Conservation (phyloP, 176 grass and related monocot species). For the Aegilops longissima region DNA sequence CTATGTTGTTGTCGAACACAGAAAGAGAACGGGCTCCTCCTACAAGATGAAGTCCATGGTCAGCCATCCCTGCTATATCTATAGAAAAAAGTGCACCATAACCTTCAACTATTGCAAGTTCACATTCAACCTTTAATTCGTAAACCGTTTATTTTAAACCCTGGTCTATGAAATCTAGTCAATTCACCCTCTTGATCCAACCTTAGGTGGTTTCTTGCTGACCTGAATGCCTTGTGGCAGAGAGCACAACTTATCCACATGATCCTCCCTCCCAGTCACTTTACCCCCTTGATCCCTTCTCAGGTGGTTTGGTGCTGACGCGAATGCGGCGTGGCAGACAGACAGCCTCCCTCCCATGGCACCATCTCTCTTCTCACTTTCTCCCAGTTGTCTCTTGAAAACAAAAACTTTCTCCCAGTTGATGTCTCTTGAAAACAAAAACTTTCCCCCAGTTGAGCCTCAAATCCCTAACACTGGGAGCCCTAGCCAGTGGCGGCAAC, state of each 20-base stretch:
- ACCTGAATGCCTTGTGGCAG: not conserved
- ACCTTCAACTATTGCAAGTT: not conserved
- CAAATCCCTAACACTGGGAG: not conserved
- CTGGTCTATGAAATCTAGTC: not conserved
- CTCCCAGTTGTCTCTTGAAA: not conserved
- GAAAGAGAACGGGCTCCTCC: conserved; percentile 85
- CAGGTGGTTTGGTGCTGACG: too few species aligned
- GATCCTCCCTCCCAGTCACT: not conserved
- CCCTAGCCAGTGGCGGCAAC: too few species aligned
- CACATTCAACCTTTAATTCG: not conserved
- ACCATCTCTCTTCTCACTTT: not conserved
- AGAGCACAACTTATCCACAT: not conserved
- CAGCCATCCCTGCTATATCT: conserved; percentile 30
- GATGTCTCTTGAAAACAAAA: too few species aligned
- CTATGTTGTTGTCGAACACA: conserved; percentile 70
- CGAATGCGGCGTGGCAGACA: not conserved
- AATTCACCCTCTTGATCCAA: not conserved
- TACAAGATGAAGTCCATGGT: conserved; percentile 54
- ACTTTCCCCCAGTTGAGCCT: not conserved
- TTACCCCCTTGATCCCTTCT: not conserved
- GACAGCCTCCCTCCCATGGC: not conserved
- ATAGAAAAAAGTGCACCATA: not conserved
- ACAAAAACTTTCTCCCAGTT: not conserved
- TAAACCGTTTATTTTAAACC: not conserved
- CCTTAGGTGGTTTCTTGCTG: not conserved